Evolutionary conservation across 129 eudicot genomes (phyloP), one percentile per base, ranked within the genome.

Genomic region (Mikania micrantha): DNA sequence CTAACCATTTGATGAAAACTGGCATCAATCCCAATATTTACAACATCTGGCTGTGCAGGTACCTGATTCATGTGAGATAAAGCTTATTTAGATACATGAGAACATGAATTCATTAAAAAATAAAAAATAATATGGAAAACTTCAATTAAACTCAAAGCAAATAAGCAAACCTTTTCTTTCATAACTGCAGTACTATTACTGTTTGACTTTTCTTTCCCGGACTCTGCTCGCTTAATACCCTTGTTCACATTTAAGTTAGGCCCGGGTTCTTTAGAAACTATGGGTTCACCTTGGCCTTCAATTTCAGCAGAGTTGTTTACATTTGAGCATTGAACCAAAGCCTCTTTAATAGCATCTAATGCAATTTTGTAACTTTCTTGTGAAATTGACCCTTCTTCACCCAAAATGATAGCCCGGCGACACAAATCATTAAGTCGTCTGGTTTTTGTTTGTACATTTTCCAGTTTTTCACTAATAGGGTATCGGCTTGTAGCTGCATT

Each of bases 331-430:
- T 78, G 87, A 69, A 53, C 49, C 66, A 92, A 62, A 64, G 98
- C 91, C 52, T 84, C 95, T 80, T 79, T 84, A 22, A 88, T 84
- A 13, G 92, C 87, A 68, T 64, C 67, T 20, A 85, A 36, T 9
- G 96, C 98, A 74, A 80, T 65, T 63, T 53, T 70, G 57, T 84
- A 88, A 84, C 98, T 92, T 54, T 88, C 95, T 62, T 80, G 87
- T 27, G 98, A 84, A 29, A 88, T 69, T 1, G 98, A 92, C 24
- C 98, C 98, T 64, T 92, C 98, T 82, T 92, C 98, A 35, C 95
- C 96, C 82, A 92, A 79, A 49, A 92, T 84, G 34, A 92, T 84
- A 66, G 98, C 96, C 70, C 95, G 73, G 13, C 95, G 78, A 75
- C 98, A 92, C 38, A 92, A 83, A 78, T 88, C 98, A 75, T 92